Evolutionary conservation across 225 moss, liverwort and hornwort species (phyloP), one percentile per base, ranked within the genome.

Genomic region (Anthoceros angustus): DNA sequence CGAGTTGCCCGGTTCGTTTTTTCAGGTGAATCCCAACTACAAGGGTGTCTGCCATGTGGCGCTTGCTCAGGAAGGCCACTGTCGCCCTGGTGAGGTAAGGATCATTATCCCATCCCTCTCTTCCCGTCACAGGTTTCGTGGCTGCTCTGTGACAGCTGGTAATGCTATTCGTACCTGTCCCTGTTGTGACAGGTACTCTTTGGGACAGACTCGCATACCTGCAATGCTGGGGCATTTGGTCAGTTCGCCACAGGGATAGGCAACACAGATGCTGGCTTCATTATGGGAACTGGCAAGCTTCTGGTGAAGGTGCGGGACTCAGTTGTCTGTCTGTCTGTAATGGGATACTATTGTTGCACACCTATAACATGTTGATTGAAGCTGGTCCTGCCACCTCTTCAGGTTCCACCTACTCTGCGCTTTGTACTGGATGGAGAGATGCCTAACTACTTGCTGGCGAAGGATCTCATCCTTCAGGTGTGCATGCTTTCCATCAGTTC

Each of bases 391-490:
- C 15, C 21, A 39, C 15, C 39, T 68, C 42, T 64, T 43, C 72
- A 95, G 95, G 95, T 95, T 66, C 95, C 95, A 26, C 88, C 86
- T 41, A 95, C 95, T 10, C 66, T 91, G 70, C 85, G 80, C 62
- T 95, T 95, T 78, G 82, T 88, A 40, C 67, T 95, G 72, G 91
- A 95, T 73, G 91, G 91, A 67, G 86, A 95, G 78, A 78, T 91
- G 79, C 95, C 95, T 16, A 82, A 79, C 63, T 78, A 88, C 61
- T 69, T 95, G 40, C 68, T 95, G 69, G 88, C 95, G 49, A 95
- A 95, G 80, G 95, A 95, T 74, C 81, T 95, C 20, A 95, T 95
- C 71, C 67, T 95, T 75, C 91, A 95, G 95, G 95, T 95, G 79
- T 14, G 10, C 38, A 16, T 46, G 20, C 25, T 8, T 39, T 23